Conservation (phyloP, 2,329 filamentous ascomycete species). For the Dactylellina drechsleri region DNA sequence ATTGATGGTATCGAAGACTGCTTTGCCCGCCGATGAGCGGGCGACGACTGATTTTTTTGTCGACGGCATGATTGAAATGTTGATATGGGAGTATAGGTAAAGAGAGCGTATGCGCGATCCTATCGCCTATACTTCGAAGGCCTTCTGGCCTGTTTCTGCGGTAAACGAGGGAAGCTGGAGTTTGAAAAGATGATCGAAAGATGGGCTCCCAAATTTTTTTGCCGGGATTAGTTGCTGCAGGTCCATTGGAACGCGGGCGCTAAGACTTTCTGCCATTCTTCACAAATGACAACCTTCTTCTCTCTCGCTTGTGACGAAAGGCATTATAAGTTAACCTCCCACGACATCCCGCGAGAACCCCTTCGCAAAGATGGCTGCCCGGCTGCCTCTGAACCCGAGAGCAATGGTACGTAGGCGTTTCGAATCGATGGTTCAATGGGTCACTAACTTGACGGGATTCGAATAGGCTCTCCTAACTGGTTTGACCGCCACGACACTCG, state of each 20-base stretch:
- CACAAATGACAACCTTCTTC: slow-evolving; percentile 22
- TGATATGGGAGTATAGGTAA: neutral
- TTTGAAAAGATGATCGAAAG: slow-evolving; percentile 4
- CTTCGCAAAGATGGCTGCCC: slow-evolving; percentile 49
- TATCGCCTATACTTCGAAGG: slow-evolving; percentile 20
- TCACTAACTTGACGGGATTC: slow-evolving; percentile 16
- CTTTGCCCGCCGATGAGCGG: slow-evolving; percentile 52
- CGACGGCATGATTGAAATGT: slow-evolving; percentile 41
- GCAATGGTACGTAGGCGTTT: slow-evolving; percentile 27
- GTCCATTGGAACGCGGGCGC: slow-evolving; percentile 38
- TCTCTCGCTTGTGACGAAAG: slow-evolving; percentile 31
- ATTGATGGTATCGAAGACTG: slow-evolving; percentile 78
- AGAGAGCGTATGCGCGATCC: slow-evolving; percentile 31
- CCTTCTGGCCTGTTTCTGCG: slow-evolving; percentile 34
- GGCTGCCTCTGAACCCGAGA: slow-evolving; percentile 50
- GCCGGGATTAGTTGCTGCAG: slow-evolving; percentile 24
- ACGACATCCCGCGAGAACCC: slow-evolving; percentile 10
- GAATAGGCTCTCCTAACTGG: slow-evolving; percentile 48
- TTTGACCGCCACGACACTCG: slow-evolving; percentile 43
- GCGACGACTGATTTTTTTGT: slow-evolving; percentile 49
- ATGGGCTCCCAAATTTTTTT: slow-evolving; percentile 46
- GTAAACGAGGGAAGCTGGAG: slow-evolving; percentile 19
- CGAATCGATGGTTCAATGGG: slow-evolving; percentile 1
- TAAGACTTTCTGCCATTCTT: slow-evolving; percentile 35
- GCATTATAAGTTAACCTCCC: slow-evolving; percentile 8